A percentile compares a stretch with the other conserved stretches of the same genome.
phyloP scores from a whole-genome alignment of 768 basidiomycete genomes.

The Porpolomopsis calyptriformis region DNA sequence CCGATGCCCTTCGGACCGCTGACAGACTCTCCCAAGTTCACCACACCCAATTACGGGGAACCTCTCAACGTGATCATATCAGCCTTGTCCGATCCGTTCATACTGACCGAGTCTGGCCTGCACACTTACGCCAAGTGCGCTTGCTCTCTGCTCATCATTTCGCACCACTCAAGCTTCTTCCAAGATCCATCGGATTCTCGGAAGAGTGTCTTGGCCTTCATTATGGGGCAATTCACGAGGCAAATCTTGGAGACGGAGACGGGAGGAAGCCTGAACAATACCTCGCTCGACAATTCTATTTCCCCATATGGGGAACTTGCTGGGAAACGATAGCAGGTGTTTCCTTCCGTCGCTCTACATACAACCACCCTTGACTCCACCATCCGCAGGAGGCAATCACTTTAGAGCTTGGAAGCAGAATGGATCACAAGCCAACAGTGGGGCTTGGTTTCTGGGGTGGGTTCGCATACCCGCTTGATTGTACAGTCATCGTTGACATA shows the following conservation, averaged over 20 bases:
- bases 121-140: slow-evolving; percentile 55
- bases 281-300: slow-evolving; percentile 69
- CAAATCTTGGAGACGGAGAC: slow-evolving; percentile 77
- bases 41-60: slow-evolving; percentile 57
- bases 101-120: slow-evolving; percentile 68
- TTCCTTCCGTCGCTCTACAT: slow-evolving; percentile 8
- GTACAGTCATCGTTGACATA: too few species aligned
- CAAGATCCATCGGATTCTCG: slow-evolving; percentile 71
- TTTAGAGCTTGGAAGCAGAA: slow-evolving; percentile 88
- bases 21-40: slow-evolving; percentile 36
- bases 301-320: slow-evolving; percentile 73
- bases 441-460: slow-evolving; percentile 81
- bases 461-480: slow-evolving; percentile 21
- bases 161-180: slow-evolving; percentile 1
- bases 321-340: slow-evolving; percentile 73
- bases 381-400: slow-evolving; percentile 62
- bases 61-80: slow-evolving; percentile 81
- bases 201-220: slow-evolving; percentile 77
- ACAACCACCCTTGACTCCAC: neutral
- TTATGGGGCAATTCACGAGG: slow-evolving; percentile 61
- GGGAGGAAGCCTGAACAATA: slow-evolving; percentile 57
- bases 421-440: slow-evolving; percentile 56
- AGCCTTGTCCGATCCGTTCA: slow-evolving; percentile 64
- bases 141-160: neutral
- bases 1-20: neutral